Evolutionary conservation across 1,139 yeast genomes (phyloP), one percentile per base, ranked within the genome.

Genomic region (Pichia cactophila): DNA sequence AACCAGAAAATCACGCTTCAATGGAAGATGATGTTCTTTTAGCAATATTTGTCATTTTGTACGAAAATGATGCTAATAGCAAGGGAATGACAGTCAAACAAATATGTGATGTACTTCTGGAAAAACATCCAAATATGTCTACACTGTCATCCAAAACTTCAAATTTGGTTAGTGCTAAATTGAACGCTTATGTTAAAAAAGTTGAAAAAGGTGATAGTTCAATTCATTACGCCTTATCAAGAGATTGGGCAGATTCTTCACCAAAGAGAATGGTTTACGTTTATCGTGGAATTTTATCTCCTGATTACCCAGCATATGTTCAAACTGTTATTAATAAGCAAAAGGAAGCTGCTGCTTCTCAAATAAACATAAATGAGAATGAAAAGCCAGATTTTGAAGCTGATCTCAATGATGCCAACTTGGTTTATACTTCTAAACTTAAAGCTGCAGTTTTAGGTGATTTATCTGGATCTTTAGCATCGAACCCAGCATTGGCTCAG

Each of bases 161-260:
- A 26, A 86, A 86, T 63, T 68, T 86, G 57, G 90, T 86, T 3
- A 77, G 85, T 58, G 95, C 95, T 14, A 86, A 86, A 61, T 70
- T 86, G 58, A 86, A 86, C 63, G 92, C 94, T 20, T 86, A 86
- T 60, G 92, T 85, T 44, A 86, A 86, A 62, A 75, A 89, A 58
- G 87, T 85, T 33, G 94, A 86, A 65, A 78, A 73, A 58, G 92
- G 92, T 56, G 94, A 85, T 62, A 73, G 80, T 54, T 75, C 79
- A 45, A 72, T 86, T 60, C 77, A 76, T 52, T 85, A 85, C 63
- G 87, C 92, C 26, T 69, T 86, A 47, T 81, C 88, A 3, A 75
- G 95, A 67, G 92, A 85, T 64, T 86, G 95, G 95, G 90, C 92
- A 3, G 90, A 83, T 64, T 87, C 90, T 16, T 81, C 87, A 5